Conservation (phyloP, 106 monocot species). For the Cymbidium sinense region DNA sequence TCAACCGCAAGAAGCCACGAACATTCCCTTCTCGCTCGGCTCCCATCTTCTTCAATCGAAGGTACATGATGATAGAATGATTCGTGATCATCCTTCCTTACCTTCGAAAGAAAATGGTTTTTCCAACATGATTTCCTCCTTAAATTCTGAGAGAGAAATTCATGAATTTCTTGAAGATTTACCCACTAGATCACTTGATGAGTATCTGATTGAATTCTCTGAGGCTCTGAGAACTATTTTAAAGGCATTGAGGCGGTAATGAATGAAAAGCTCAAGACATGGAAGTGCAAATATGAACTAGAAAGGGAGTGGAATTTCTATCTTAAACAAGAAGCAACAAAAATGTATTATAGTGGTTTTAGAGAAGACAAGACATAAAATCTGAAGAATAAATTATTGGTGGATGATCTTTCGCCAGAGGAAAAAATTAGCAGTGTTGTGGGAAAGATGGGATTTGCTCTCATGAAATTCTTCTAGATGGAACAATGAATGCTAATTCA, state of each 20-base stretch:
- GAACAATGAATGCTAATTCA: slow-evolving; percentile 17
- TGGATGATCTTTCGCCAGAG: slow-evolving; percentile 21
- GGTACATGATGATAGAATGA: slow-evolving; percentile 32
- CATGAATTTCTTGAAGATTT: slow-evolving; percentile 43
- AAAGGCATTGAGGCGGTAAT: slow-evolving; percentile 69
- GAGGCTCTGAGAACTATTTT: slow-evolving; percentile 96
- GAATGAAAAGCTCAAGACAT: slow-evolving; percentile 93
- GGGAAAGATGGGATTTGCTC: slow-evolving; percentile 90
- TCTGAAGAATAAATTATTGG: slow-evolving; percentile 11
- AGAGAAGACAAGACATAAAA: slow-evolving; percentile 21
- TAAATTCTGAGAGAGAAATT: slow-evolving; percentile 35
- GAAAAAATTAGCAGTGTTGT: slow-evolving; percentile 40
- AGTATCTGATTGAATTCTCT: slow-evolving; percentile 87
- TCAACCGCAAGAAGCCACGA: too few relatives aligned
- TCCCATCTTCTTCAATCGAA: too few relatives aligned
- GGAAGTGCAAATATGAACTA: slow-evolving; percentile 90
- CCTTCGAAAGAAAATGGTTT: slow-evolving; percentile 44
- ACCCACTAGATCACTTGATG: slow-evolving; percentile 50
- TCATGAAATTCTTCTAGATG: slow-evolving; percentile 78
- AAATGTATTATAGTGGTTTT: slow-evolving; percentile 19
- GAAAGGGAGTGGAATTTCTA: slow-evolving; percentile 58
- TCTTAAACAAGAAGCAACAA: slow-evolving; percentile 30
- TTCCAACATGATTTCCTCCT: slow-evolving; percentile 15
- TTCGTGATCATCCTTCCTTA: slow-evolving; percentile 19
- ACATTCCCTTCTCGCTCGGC: too few relatives aligned